Evolutionary conservation across 257 asterid genomes (phyloP).

Genomic region (Capsicum rhomboideum): DNA sequence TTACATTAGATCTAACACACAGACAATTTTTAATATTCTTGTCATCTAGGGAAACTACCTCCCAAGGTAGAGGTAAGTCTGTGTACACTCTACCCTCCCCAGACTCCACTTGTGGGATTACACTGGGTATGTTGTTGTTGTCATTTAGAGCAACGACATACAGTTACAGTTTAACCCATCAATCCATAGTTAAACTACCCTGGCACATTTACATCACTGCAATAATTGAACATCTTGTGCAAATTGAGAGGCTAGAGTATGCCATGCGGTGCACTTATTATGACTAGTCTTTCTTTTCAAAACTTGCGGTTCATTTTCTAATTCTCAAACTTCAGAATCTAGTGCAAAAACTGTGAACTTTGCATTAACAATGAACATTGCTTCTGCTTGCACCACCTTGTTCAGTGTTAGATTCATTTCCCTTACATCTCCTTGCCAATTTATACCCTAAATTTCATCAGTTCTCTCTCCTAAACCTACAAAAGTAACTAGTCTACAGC

Average conservation of each 20-base stretch:
- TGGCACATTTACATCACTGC: background rate
- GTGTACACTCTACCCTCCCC: too few species aligned
- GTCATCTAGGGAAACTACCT: background rate
- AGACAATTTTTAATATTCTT: background rate
- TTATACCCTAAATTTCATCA: background rate
- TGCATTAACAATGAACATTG: background rate
- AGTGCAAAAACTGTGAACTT: background rate
- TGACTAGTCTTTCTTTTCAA: background rate
- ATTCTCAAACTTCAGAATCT: background rate
- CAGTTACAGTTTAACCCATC: background rate
- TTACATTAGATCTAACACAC: background rate
- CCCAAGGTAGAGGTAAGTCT: too few species aligned
- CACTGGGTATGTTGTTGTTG: background rate
- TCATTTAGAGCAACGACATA: background rate
- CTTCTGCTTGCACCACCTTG: background rate
- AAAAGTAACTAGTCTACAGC: background rate
- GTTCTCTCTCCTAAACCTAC: background rate
- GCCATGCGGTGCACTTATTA: background rate
- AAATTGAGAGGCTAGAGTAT: background rate
- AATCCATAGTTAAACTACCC: background rate
- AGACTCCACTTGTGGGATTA: too few species aligned
- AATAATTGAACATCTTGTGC: background rate
- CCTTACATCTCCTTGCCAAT: background rate
- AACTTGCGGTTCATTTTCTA: background rate
- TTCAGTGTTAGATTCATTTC: background rate